Conservation (phyloP, 129 eudicot species). For the Pulicaria dysenterica region DNA sequence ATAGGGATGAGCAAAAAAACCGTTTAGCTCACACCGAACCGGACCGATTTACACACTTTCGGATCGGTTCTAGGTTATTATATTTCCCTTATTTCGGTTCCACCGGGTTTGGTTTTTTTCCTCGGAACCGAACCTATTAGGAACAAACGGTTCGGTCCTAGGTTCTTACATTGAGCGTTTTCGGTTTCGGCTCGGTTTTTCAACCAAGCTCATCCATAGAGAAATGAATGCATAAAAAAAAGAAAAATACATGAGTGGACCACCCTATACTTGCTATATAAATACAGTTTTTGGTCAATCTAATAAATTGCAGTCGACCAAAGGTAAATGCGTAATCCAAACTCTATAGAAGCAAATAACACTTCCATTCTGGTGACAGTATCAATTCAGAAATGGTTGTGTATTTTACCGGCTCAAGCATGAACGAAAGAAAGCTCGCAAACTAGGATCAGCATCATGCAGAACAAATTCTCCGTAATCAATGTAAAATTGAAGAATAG, state of each 20-base stretch:
- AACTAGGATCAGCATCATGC: conserved; percentile 94
- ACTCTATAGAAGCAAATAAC: background rate
- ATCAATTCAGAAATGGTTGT: conserved; percentile 4
- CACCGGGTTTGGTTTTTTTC: no score
- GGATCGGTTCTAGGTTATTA: no score
- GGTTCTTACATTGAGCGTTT: no score
- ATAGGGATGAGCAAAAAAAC: no score
- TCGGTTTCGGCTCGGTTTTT: no score
- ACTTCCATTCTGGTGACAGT: background rate
- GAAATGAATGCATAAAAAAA: background rate
- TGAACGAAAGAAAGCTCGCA: conserved; percentile 73
- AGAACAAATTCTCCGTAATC: conserved; percentile 84
- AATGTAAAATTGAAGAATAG: conserved; percentile 82
- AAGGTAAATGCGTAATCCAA: background rate
- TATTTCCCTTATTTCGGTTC: no score
- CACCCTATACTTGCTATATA: background rate
- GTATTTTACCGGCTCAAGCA: conserved; percentile 88
- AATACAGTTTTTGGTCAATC: background rate
- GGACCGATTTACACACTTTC: no score
- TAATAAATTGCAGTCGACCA: background rate
- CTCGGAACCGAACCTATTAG: no score
- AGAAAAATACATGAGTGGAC: background rate
- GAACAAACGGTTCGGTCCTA: no score
- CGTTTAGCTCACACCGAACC: no score
- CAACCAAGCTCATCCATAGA: background rate